Evolutionary conservation across 73 alveolate species (phyloP).

Genomic region (Paramecium octaurelia): DNA sequence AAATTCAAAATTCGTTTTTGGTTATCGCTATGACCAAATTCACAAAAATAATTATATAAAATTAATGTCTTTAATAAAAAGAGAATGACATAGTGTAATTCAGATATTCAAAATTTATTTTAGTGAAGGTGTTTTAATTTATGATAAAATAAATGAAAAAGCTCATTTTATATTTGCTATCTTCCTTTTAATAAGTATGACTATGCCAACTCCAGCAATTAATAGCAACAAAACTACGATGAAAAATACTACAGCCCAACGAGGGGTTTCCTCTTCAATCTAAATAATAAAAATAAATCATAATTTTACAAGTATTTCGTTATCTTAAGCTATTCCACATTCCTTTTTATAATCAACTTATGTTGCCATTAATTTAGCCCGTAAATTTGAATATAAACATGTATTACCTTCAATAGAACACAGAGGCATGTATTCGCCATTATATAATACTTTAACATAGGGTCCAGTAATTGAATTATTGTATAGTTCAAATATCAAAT

Average conservation of each 20-base stretch:
- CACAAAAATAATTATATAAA: no score
- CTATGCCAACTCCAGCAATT: neutral
- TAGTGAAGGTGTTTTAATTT: no score
- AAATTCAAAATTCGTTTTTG: no score
- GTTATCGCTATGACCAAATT: no score
- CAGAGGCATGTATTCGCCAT: neutral
- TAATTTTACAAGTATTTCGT: neutral
- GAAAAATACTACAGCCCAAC: slow-evolving; percentile 19
- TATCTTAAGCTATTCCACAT: neutral
- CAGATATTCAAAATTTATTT: no score
- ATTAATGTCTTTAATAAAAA: no score
- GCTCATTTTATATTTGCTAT: neutral
- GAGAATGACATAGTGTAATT: no score
- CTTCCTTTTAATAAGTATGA: neutral
- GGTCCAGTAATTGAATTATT: neutral
- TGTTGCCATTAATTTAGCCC: neutral
- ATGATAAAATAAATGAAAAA: no score
- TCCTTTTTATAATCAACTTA: neutral
- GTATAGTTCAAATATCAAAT: neutral
- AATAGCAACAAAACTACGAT: neutral
- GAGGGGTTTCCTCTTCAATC: neutral
- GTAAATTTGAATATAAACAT: slow-evolving; percentile 23
- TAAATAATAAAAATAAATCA: neutral
- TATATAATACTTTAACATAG: slow-evolving; percentile 38
- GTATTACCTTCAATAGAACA: neutral